These are phyloP conservation scores for Ocimum tenuiflorum DNA, from an alignment of 257 asterid species.

Conservation along the genomic window DNA sequence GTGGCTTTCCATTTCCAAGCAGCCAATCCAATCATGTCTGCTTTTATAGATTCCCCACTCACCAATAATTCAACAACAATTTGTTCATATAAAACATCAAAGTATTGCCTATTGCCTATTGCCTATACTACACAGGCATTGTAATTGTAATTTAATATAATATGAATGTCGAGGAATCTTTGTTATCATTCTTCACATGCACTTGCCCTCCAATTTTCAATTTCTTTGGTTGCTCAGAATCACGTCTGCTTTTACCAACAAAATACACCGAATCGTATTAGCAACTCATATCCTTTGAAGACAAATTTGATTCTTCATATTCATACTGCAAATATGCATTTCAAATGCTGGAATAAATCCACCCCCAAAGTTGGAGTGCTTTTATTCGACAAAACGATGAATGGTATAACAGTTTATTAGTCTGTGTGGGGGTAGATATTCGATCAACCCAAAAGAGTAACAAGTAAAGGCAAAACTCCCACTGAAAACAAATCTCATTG, in stretches of 20 bases:
- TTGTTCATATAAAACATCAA: neutral
- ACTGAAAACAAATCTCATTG: slow-evolving; percentile 30
- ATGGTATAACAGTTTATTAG: slow-evolving; percentile 7
- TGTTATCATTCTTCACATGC: slow-evolving; percentile 22
- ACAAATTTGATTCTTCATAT: slow-evolving; percentile 11
- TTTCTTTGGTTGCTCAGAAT: neutral
- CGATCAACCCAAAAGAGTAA: neutral
- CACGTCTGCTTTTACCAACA: neutral
- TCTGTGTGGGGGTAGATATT: neutral
- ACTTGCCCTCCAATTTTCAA: neutral
- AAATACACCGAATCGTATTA: neutral
- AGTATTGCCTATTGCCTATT: neutral
- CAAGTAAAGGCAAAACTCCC: slow-evolving; percentile 11
- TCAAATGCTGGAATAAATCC: slow-evolving; percentile 17
- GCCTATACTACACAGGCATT: neutral
- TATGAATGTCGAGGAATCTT: neutral
- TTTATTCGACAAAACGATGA: slow-evolving; percentile 24
- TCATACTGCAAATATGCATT: neutral
- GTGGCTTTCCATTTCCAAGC: slow-evolving; percentile 26
- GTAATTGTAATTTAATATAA: neutral
- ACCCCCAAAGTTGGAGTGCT: slow-evolving; percentile 14
- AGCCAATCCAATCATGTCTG: slow-evolving; percentile 26
- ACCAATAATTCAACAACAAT: slow-evolving; percentile 10
- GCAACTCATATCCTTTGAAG: neutral
- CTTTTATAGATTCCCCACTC: slow-evolving; percentile 39